Evolutionary conservation across 1,284 basidiomycete species (phyloP).

Genomic region (Mycena citricolor): DNA sequence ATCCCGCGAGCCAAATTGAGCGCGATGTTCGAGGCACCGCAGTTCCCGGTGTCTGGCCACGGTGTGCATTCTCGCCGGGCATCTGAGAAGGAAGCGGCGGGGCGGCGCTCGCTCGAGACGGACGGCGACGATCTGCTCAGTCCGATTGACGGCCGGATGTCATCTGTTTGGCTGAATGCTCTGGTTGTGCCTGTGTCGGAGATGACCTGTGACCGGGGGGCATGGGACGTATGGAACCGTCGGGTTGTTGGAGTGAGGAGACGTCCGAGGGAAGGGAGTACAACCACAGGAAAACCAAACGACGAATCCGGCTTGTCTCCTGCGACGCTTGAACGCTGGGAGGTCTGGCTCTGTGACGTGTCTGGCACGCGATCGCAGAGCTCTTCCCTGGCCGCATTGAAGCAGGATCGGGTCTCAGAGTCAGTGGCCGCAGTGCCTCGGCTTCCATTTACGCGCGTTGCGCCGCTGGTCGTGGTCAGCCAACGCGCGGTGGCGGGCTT

Average conservation of each 20-base stretch:
- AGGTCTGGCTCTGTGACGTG: constrained; percentile 74
- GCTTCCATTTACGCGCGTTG: constrained; percentile 75
- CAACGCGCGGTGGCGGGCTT: constrained; percentile 67
- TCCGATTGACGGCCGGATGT: constrained; percentile 37
- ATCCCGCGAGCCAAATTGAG: constrained; percentile 45
- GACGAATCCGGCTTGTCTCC: constrained; percentile 49
- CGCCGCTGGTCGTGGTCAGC: constrained; percentile 53
- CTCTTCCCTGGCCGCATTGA: constrained; percentile 45
- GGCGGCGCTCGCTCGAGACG: constrained; percentile 49
- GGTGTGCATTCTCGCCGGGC: constrained; percentile 70
- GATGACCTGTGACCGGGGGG: constrained; percentile 65
- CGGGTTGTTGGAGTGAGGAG: constrained; percentile 63
- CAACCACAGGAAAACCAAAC: constrained; percentile 18
- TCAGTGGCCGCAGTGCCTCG: constrained; percentile 43
- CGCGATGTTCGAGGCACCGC: constrained; percentile 46
- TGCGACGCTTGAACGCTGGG: constrained; percentile 74
- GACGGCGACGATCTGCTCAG: constrained; percentile 48
- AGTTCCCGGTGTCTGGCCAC: constrained; percentile 76
- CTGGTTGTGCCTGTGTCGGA: constrained; percentile 55
- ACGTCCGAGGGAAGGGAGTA: constrained; percentile 36
- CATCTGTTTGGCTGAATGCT: constrained; percentile 54
- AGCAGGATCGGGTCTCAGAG: constrained; percentile 26
- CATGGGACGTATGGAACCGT: constrained; percentile 63
- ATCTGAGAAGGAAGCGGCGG: constrained; percentile 65
- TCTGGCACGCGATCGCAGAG: constrained; percentile 45